These are phyloP conservation scores for Tricharina praecox DNA, from an alignment of 495 filamentous ascomycete genomes.

Conservation along the genomic window DNA sequence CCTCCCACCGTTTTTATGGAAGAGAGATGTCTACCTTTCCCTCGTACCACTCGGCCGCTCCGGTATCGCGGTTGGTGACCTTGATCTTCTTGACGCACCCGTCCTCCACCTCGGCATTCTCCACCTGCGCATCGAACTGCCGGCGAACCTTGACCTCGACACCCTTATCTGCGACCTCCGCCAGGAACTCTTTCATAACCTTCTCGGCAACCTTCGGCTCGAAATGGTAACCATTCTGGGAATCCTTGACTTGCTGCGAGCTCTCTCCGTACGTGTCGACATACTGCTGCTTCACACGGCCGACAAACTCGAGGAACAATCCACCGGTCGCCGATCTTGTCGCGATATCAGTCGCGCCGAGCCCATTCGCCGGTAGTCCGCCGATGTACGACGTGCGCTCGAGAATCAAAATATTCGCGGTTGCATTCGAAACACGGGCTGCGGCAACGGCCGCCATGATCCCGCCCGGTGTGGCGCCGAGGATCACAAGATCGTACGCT, in stretches of 20 bases:
- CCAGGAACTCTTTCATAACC: conserved; percentile 2
- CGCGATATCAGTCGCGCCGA: conserved; percentile 4
- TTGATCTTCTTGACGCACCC: conserved; percentile 1
- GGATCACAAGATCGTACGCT: conserved; percentile 6
- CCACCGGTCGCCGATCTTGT: conserved; percentile 5
- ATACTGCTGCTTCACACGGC: conserved; percentile 2
- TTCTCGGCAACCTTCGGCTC: conserved; percentile 4
- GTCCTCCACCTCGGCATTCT: not conserved
- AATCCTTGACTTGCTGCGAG: conserved; percentile 6
- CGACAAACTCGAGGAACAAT: conserved; percentile 7
- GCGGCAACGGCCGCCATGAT: conserved; percentile 8
- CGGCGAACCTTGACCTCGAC: not conserved
- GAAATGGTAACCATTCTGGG: conserved; percentile 3
- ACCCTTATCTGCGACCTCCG: not conserved
- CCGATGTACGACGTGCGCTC: conserved; percentile 2
- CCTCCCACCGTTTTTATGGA: not conserved
- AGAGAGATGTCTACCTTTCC: conserved; percentile 2
- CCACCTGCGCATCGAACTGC: conserved; percentile 6
- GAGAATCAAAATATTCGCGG: not conserved
- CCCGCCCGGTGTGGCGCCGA: conserved; percentile 5
- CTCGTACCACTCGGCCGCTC: not conserved
- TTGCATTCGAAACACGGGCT: not conserved
- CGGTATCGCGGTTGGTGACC: not conserved
- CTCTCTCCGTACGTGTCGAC: conserved; percentile 2
- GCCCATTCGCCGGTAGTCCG: conserved; percentile 5